Evolutionary conservation across 768 basidiomycete genomes (phyloP).

Genomic region (Kwoniella botswanensis): DNA sequence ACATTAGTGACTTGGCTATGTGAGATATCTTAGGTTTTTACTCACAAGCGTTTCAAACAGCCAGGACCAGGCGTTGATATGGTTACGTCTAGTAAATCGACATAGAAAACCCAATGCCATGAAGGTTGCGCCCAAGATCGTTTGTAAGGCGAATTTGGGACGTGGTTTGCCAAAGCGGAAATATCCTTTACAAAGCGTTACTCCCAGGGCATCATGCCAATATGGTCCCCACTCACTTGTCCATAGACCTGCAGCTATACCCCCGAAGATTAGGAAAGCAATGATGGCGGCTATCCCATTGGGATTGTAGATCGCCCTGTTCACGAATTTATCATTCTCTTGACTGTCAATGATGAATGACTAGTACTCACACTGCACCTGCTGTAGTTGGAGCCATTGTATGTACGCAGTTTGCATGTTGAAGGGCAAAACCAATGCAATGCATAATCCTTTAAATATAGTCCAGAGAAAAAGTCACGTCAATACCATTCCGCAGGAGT

Average conservation of each 20-base stretch:
- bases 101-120: conserved; percentile 34
- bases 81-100: conserved; percentile 27
- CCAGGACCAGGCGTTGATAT: conserved; percentile 36
- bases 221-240: conserved; percentile 22
- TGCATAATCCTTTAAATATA: not conserved
- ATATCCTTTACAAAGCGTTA: conserved; percentile 22
- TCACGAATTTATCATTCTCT: not conserved
- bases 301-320: conserved; percentile 38
- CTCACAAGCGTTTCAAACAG: conserved; percentile 34
- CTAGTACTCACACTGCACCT: conserved; percentile 3
- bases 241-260: conserved; percentile 28
- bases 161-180: conserved; percentile 27
- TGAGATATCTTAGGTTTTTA: not conserved
- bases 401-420: not conserved
- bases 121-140: conserved; percentile 30
- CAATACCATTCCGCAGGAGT: not conserved
- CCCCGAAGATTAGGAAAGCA: conserved; percentile 25
- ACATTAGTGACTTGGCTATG: conserved; percentile 1
- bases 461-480: not conserved
- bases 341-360: not conserved
- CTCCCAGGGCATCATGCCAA: not conserved
- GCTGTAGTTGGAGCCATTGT: conserved; percentile 10
- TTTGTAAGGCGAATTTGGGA: conserved; percentile 28
- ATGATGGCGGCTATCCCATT: conserved; percentile 32
- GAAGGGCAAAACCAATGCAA: not conserved